Evolutionary conservation across 2,329 filamentous ascomycete genomes (phyloP).

Genomic region (Teratosphaeria nubilosa): DNA sequence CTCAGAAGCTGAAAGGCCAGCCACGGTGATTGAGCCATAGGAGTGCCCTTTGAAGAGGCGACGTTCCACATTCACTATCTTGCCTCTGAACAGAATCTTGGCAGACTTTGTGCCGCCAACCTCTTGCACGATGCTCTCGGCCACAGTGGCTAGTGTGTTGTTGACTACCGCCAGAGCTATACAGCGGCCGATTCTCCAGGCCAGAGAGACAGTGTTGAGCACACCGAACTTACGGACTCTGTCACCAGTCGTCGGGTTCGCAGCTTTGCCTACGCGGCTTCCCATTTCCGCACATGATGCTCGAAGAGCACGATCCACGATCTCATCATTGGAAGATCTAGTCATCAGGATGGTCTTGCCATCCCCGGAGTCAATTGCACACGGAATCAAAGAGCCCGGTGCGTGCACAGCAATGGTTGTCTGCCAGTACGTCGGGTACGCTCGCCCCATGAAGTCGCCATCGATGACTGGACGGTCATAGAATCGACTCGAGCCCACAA

Average conservation of each 20-base stretch:
- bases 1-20: slow-evolving; percentile 9
- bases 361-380: slow-evolving; percentile 37
- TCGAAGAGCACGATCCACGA: slow-evolving; percentile 34
- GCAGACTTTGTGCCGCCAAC: slow-evolving; percentile 45
- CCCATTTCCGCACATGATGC: slow-evolving; percentile 31
- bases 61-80: slow-evolving; percentile 52
- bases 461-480: slow-evolving; percentile 38
- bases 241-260: slow-evolving; percentile 30
- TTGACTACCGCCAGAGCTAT: slow-evolving; percentile 42
- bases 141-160: slow-evolving; percentile 45
- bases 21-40: slow-evolving; percentile 45
- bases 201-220: slow-evolving; percentile 33
- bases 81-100: slow-evolving; percentile 52
- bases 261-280: slow-evolving; percentile 31
- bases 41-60: slow-evolving; percentile 47
- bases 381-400: slow-evolving; percentile 33
- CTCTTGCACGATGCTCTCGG: slow-evolving; percentile 49
- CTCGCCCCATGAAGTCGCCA: slow-evolving; percentile 38
- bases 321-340: slow-evolving; percentile 30
- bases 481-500: slow-evolving; percentile 44
- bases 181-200: slow-evolving; percentile 48
- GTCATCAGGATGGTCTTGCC: slow-evolving; percentile 37
- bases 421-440: slow-evolving; percentile 38
- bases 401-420: slow-evolving; percentile 35
- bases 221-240: slow-evolving; percentile 28